Base-by-base conservation (phyloP, 495 filamentous ascomycete genomes). In the Aspergillus coremiiformis region DNA sequence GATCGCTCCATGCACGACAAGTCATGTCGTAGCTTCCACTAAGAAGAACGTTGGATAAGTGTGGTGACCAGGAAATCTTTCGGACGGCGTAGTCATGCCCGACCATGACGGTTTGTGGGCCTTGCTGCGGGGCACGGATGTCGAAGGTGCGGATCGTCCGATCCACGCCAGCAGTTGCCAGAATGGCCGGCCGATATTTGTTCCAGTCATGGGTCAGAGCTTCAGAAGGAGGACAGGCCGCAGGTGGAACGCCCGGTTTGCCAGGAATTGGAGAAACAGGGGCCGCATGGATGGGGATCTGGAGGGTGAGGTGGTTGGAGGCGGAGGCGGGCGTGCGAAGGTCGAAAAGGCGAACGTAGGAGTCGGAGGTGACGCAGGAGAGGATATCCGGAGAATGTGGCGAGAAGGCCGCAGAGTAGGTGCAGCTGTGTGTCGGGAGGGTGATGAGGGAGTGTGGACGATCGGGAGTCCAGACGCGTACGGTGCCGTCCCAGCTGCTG, bases 11-110 rank as follows among this genome's bases (percentile, higher is more conserved):
- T 35, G 95, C 79, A 35, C 94, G 80, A 56, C 89, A 90, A 10
- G 87, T 95, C 93, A 98, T 98, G 69, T 98, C 93, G 65, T 98
- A 98, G 65, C 89, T 92, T 3, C 86, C 92, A 55, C 83, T 90
- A 22, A 94, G 73, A 44, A 98, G 66, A 14, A 95, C 79, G 66
- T 95, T 89, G 49, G 80, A 78, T 33, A 92, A 79, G 74, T 97
- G 93, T 21, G 93, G 93, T 56, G 85, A 90, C 93, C 94, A 98
- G 4, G 86, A 79, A 1, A 98, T 47, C 49, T 83, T 83, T 37
- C 88, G 77, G 12, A 98, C 82, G 6, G 94, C 93, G 66, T 95
- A 96, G 49, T 92, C 85, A 68, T 98, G 93, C 1, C 93, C 93
- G 0, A 77, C 58, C 63, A 98, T 76, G 5, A 89, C 66, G 19